phyloP scores from a whole-genome alignment of 2,329 filamentous ascomycete genomes.

The Claviceps sp. region DNA sequence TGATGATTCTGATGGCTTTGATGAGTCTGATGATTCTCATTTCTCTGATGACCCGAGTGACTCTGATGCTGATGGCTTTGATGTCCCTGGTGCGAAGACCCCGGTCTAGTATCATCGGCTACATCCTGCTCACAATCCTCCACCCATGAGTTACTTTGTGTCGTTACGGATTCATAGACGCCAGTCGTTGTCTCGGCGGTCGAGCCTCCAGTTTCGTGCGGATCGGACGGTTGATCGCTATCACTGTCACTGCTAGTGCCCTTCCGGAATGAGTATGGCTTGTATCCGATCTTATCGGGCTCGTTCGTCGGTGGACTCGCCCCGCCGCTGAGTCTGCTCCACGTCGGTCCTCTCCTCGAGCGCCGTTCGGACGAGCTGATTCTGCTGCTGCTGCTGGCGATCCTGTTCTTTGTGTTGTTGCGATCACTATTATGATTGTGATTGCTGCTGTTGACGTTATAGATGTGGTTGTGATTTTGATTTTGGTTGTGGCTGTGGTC shows the following conservation, averaged over 20 bases:
- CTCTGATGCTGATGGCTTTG: background rate
- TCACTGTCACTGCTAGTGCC: slow-evolving; percentile 1
- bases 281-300: slow-evolving; percentile 13
- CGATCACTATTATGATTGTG: background rate
- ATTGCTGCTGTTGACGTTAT: background rate
- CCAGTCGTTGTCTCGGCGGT: background rate
- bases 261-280: slow-evolving; percentile 21
- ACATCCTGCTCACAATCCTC: background rate
- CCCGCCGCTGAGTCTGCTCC: slow-evolving; percentile 5
- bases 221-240: background rate
- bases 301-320: slow-evolving; percentile 4
- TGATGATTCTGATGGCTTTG: background rate
- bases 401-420: background rate
- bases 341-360: background rate
- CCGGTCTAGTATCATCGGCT: background rate
- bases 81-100: background rate
- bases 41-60: background rate
- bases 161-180: background rate
- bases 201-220: background rate
- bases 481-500: background rate
- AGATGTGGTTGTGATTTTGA: too few species aligned
- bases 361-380: background rate
- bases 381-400: background rate
- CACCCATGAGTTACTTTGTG: background rate
- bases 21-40: background rate